Evolutionary conservation across 2,329 filamentous ascomycete species (phyloP).

Genomic region (Hysterium pulicare): DNA sequence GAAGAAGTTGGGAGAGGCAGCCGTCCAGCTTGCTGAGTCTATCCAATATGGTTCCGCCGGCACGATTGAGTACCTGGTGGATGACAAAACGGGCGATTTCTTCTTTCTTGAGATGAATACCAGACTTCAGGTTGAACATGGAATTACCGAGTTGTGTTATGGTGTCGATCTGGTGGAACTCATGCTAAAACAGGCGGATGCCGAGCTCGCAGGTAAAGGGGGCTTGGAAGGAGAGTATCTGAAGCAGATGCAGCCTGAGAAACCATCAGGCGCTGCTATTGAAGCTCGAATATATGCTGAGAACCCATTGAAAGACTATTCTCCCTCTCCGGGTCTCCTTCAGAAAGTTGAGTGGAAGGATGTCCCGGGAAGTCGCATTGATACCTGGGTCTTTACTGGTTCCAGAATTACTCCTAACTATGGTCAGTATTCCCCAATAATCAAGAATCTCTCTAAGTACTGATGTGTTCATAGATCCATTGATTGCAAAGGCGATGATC

Average conservation of each 20-base stretch:
- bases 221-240: constrained; percentile 44
- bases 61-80: constrained; percentile 87
- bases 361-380: constrained; percentile 51
- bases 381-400: constrained; percentile 62
- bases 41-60: constrained; percentile 76
- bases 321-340: constrained; percentile 57
- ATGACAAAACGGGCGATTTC: constrained; percentile 76
- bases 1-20: constrained; percentile 62
- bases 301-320: constrained; percentile 57
- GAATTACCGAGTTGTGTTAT: constrained; percentile 57
- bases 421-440: constrained; percentile 33
- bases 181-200: constrained; percentile 56
- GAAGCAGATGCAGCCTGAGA: constrained; percentile 40
- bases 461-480: constrained; percentile 40
- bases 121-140: constrained; percentile 57
- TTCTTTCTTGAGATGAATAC: constrained; percentile 64
- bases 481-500: constrained; percentile 59
- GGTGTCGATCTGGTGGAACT: constrained; percentile 53
- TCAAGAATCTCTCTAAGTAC: background rate
- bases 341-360: constrained; percentile 57
- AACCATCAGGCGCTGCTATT: constrained; percentile 49
- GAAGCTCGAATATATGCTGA: constrained; percentile 57
- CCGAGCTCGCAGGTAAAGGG: constrained; percentile 43
- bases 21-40: constrained; percentile 62
- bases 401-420: constrained; percentile 57